Base-by-base conservation (phyloP, 345 rosid genomes). In the Acer yangbiense region DNA sequence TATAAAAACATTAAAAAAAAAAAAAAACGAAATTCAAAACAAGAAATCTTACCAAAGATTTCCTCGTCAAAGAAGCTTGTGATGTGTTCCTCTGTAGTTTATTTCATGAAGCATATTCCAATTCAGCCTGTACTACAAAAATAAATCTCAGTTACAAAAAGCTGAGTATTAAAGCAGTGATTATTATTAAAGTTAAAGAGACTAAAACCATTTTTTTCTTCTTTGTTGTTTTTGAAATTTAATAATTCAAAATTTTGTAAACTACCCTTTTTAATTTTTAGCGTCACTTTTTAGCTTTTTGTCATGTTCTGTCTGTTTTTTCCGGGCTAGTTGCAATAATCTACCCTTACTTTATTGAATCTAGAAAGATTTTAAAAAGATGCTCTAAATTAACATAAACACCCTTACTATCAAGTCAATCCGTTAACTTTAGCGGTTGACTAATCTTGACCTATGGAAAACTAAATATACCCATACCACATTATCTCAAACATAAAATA, bases 181-280 rank as follows among this genome's bases (percentile, higher is more conserved):
- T 7, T 21, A 23, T 50, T 14, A 13, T 25, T 13, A 27, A 27
- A 17, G 55, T 50, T 23, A 16, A 70, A 52, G 72, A 68, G 25
- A 21, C 58, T 16, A 13, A 13, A 8, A 4, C 46, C 1, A 13
- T 50, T 3, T 3, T 50, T 50, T 2, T 52, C 6, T 52, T 52
- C 18, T 14, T 52, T 4, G 1, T 16, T 2, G 54, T 3, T 52
- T 52, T 54, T 54, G 58, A 16, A 14, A 16, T 54, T 16, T 4
- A 16, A 54, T n/a, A 8, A 60, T 71, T 71, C 46, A 52, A 71
- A 71, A 1, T 71, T 60, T 71, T 71, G 46, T 54, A 71, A 17
- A 2, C 46, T 4, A 9, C 14, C 9, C 12, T 29, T 16, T 6
- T 29, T 20, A 9, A 20, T 44, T 43, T 67, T 44, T 12, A 27